Evolutionary conservation across 202 grass and related monocot species (phyloP), one percentile per base, ranked within the genome.

Genomic region (Digitaria exilis): DNA sequence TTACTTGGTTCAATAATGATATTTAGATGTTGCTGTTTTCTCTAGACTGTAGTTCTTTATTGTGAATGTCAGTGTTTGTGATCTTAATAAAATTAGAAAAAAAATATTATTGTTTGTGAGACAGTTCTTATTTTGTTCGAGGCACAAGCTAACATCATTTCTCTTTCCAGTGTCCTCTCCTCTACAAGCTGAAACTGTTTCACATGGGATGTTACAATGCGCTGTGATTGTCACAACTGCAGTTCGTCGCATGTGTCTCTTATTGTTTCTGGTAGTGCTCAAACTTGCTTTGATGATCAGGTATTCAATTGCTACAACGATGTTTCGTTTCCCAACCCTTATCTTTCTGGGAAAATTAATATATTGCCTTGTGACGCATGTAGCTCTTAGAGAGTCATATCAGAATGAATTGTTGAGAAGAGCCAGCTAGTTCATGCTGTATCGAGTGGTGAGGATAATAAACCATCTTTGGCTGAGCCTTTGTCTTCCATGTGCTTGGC

Each of bases 241-340:
- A 90, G 90, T 86, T 86, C 79, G 15, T 73, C 89, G 21, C 82
- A 92, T 5, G 68, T 92, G 48, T 90, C 93, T 52, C 76, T 95
- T 70, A 61, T 95, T 65, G 82, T 95, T 52, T 95, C 89, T 65
- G 89, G 82, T 76, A 89, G 87, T 17, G 76, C 85, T 5, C 85
- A 89, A 65, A 90, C 85, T 60, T 92, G 85, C 81, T 92, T 92
- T 58, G 79, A 95, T 86, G 85, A 92, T 44, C 65, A 92, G 93
- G 93, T 95, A 91, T 11, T n/a, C 58, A 62, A 12, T 28, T 64
- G 39, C 32, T 56, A 16, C 3, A 63, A 19, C 17, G 12, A 28
- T 31, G 39, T 1, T 35, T 25, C 16, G 44, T 22, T 42, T 82
- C 67, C 22, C 65, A 72, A 21, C 24, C 45, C 57, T 54, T 50